These are phyloP conservation scores for Stachybotrys chlorohalonatus DNA, from an alignment of 2,329 filamentous ascomycete genomes.

Conservation along the genomic window DNA sequence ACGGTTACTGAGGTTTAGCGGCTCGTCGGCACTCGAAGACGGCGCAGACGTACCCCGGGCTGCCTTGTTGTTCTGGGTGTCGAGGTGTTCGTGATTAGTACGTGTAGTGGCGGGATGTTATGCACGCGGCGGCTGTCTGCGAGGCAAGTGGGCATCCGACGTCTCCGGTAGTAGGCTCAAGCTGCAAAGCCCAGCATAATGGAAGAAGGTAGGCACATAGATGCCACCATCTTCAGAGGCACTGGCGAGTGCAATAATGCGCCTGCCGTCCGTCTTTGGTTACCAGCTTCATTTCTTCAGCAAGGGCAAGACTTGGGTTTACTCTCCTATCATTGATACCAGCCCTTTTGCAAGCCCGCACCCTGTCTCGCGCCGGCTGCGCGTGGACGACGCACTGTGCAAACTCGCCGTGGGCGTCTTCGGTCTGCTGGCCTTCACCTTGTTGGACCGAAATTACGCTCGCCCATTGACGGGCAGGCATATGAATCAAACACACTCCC, in stretches of 20 bases:
- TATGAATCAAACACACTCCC: not conserved
- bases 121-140: constrained; percentile 6
- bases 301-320: too few relatives aligned
- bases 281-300: too few relatives aligned
- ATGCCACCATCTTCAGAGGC: too few relatives aligned
- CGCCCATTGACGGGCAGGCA: not conserved
- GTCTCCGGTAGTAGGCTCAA: not conserved
- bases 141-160: not conserved
- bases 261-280: too few relatives aligned
- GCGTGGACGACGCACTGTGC: not conserved
- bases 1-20: constrained; percentile 20
- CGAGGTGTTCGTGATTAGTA: not conserved
- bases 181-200: not conserved
- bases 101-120: constrained; percentile 12
- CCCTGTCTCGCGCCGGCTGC: too few relatives aligned
- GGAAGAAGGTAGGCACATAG: too few relatives aligned
- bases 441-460: not conserved
- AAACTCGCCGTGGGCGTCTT: not conserved
- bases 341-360: too few relatives aligned
- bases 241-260: too few relatives aligned
- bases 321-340: too few relatives aligned
- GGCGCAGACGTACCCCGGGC: constrained; percentile 8
- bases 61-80: not conserved
- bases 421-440: not conserved
- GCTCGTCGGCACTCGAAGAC: constrained; percentile 19